Evolutionary conservation across 495 filamentous ascomycete genomes (phyloP), one percentile per base, ranked within the genome.

Genomic region (Neurospora sp.): DNA sequence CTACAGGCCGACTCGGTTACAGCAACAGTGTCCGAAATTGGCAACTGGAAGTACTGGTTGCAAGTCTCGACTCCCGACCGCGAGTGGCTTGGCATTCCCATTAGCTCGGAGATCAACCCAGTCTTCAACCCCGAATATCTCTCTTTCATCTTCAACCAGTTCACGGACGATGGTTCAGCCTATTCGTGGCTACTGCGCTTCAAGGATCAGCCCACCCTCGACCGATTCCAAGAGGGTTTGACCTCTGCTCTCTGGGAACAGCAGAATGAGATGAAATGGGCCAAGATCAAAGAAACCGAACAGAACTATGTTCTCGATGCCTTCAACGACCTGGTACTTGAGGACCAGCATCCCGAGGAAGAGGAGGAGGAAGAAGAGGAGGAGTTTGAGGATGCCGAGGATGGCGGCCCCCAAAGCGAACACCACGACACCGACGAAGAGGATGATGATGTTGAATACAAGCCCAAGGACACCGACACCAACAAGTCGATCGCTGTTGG

Each of bases 131-230:
- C 97, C 74, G 96, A 98, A 81, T 98, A 93, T 75, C 85, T 97
- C 22, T 98, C 96, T 3, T 98, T 98, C 82, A 98, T 99, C 78
- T 99, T 99, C 86, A 98, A 98, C 78, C 93, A 97, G 78, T 98
- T 97, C 77, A 85, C 90, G 8, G 87, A 90, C 17, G 93, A 97
- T 81, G 94, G 94, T 4, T 91, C 92, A 9, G 95, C 96, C 8
- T 97, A 93, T 79, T 98, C 96, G 0, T 99, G 96, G 96, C 88
- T 99, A 5, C 83, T 99, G 40, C 89, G 94, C 37, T 99, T 99
- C 85, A 92, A 91, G 76, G 91, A 97, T 73, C 89, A 91, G 70
- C 84, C 89, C 41, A 89, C 90, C 0, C 86, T 94, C 45, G 93
- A 97, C 80, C 86, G 87, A 31, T 98, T 99, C 84, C 96, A 99